Base-by-base conservation (phyloP, 129 eudicot genomes). In the Flaveria ramosissima region DNA sequence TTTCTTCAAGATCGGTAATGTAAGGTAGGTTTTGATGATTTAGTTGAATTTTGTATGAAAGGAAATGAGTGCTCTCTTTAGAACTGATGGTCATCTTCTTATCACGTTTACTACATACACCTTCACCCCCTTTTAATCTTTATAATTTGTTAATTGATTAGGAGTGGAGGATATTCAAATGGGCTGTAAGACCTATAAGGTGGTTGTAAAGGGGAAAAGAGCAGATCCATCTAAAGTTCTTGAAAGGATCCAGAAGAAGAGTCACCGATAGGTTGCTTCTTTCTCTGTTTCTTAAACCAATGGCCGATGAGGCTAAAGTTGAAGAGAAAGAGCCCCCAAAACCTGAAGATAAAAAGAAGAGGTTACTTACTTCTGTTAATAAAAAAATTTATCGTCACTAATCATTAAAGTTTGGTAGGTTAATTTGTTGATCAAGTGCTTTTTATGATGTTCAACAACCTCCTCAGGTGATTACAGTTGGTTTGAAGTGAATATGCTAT, bases 221-320 rank as follows among this genome's bases (percentile, higher is more conserved):
- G 98, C 97, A 78, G 97, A 94, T 89, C 98, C 98, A 10, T 23
- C 84, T n/a, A 94, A 91, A 73, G 97, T 94, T 15, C 71, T 89
- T n/a, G 97, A 84, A 61, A 80, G 97, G 75, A 80, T 94, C 0
- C 94, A 91, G 86, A 84, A 82, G 80, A 94, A 94, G 82, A 94
- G 90, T 69, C 96, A 91, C 85, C 90, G 99, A 50, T 85, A 91
- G 32, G 99, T 94, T 8, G 83, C 89, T 94, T 17, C 88, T 94
- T 56, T 94, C 99, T 57, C 97, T 94, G 26, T 80, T 89, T 27
- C 97, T 96, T 0, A 84, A 84, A 30, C 82, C 94, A 27, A 82
- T 88, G 73, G 83, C 83, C 14, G 96, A 87, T 24, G 88, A 87
- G 50, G 85, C 89, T 0, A 84, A 87, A 76, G 81, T 77, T 1